Base-by-base conservation (phyloP, 2,329 filamentous ascomycete species). In the Scytalidium lignicola region DNA sequence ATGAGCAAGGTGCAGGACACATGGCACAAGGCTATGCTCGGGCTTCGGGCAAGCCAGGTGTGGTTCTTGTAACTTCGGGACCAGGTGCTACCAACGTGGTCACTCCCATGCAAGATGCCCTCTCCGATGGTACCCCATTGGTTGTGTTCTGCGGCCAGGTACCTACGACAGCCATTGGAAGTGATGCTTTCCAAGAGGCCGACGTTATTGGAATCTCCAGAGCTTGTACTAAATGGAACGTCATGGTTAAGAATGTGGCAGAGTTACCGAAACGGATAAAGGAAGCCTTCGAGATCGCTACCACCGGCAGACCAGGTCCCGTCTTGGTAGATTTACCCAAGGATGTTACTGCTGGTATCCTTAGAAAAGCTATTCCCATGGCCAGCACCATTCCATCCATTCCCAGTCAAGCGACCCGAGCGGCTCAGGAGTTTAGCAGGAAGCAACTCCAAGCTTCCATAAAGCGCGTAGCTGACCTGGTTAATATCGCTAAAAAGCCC, bases 11-110 rank as follows among this genome's bases (percentile, higher is more conserved):
- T 58, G 93, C 93, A 51, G 93, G 93, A 56, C 93, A 99, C 73
- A 99, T 97, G 93, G 93, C 93, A 15, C 86, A 97, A 72, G 93
- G 93, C 47, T 97, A 97, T 67, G 93, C 93, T 49, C 85, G 93
- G 62, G 92, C 90, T 50, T 92, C 87, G 47, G 93, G 93, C 60
- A 91, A 90, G 73, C 90, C 91, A 51, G 93, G 93, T 65, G 93
- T 97, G 50, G 93, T 99, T 50, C 78, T 99, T 52, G 93, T 99
- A 56, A 99, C 93, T 32, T 97, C 93, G 12, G 93, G 93, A 29
- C 93, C 93, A 15, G 93, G 93, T 56, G 93, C 92, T 41, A 99
- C 93, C 57, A 99, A 99, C 65, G 88, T 96, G 55, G 82, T 97
- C 55, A 97, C 93, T 23, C 92, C 93, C 7, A 90, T 97, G 82